phyloP scores from a whole-genome alignment of 2,329 filamentous ascomycete genomes.

The Hypoxylon sp. region DNA sequence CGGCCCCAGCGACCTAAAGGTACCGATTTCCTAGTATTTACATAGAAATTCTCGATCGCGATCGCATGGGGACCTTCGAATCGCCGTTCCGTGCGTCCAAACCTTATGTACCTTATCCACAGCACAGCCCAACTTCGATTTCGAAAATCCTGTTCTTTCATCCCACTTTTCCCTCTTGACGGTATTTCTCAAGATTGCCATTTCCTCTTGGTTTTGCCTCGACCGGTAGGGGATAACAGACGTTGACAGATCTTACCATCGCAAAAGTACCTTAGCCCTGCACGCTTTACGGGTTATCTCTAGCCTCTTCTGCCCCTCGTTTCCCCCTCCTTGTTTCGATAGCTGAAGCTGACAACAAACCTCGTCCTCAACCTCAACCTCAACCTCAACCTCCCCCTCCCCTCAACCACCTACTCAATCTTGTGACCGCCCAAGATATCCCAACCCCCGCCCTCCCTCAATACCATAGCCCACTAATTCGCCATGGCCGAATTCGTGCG shows the following conservation, averaged over 20 bases:
- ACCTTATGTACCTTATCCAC: conserved; percentile 38
- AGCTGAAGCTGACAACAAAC: conserved; percentile 30
- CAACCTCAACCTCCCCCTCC: conserved; percentile 17
- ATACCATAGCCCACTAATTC: conserved; percentile 46
- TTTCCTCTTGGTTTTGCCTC: conserved; percentile 18
- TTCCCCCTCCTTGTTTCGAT: conserved; percentile 32
- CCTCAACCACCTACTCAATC: conserved; percentile 24
- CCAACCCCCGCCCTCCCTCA: conserved; percentile 29
- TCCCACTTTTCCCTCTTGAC: conserved; percentile 39
- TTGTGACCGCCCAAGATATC: conserved; percentile 17
- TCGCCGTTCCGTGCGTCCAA: conserved; percentile 36
- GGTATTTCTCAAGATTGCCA: conserved; percentile 39
- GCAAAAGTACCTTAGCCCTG: conserved; percentile 13
- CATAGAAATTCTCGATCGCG: conserved; percentile 34
- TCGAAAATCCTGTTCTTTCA: conserved; percentile 41
- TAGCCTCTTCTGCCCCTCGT: conserved; percentile 38
- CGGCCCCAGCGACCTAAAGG: too few species aligned
- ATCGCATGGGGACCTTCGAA: conserved; percentile 37
- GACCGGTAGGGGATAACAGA: not conserved
- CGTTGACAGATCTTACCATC: not conserved
- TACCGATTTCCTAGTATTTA: conserved; percentile 4
- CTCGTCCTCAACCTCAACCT: conserved; percentile 18
- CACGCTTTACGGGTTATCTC: conserved; percentile 16
- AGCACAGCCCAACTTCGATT: conserved; percentile 37
- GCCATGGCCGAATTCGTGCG: conserved; percentile 99